phyloP scores from a whole-genome alignment of 371 early-diverging fungal species.

The Saksenaea vasiformis region DNA sequence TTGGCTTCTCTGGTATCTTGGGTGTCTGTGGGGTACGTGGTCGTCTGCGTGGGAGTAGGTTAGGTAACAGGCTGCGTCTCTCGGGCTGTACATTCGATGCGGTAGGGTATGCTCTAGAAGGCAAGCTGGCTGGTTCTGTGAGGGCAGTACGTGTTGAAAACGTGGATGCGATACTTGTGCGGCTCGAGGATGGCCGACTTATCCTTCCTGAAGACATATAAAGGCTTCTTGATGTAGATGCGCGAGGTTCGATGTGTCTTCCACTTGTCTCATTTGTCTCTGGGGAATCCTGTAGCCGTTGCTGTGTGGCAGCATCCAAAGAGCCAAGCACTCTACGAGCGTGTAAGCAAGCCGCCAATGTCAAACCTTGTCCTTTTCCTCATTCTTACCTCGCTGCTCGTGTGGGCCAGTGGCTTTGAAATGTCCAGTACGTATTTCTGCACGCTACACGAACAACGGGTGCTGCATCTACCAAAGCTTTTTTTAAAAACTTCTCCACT shows the following conservation, averaged over 20 bases:
- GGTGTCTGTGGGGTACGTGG: background rate
- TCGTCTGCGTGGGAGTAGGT: background rate
- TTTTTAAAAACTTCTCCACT: conserved; percentile 15
- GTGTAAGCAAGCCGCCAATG: background rate
- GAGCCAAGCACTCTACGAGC: background rate
- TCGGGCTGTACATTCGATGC: background rate
- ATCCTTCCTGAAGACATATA: background rate
- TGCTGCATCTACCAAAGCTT: conserved; percentile 23
- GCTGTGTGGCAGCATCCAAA: conserved; percentile 11
- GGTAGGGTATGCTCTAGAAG: background rate
- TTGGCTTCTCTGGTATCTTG: background rate
- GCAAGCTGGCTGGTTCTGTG: background rate
- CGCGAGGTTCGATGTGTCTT: background rate
- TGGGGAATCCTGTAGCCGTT: conserved; percentile 7
- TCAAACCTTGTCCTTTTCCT: background rate
- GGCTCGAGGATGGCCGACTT: background rate
- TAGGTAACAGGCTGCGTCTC: background rate
- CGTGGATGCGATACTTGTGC: background rate
- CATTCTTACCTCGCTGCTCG: conserved; percentile 26
- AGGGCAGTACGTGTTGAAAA: background rate
- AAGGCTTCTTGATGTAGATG: background rate
- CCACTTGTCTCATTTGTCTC: background rate
- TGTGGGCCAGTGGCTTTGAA: conserved; percentile 24
- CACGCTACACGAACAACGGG: conserved; percentile 18
- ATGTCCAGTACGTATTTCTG: conserved; percentile 18